Evolutionary conservation across 345 rosid genomes (phyloP), one percentile per base, ranked within the genome.

Genomic region (Euphorbia peplus): DNA sequence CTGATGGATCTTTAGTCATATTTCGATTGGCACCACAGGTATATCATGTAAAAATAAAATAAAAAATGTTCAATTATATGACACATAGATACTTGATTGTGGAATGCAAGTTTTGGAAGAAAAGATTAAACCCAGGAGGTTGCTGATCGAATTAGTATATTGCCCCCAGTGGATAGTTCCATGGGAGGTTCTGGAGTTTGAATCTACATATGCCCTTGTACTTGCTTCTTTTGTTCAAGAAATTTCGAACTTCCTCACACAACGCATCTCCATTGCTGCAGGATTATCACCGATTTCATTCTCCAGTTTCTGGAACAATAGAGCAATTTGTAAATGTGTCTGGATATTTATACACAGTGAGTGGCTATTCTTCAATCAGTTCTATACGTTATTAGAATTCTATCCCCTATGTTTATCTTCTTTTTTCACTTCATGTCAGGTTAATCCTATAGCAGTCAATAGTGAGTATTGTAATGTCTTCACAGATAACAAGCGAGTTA

Each of bases 11-110:
- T 74, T 60, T 93, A 80, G 91, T 93, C 77, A 89, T 90, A 79
- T 90, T 90, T 68, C 78, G 97, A 60, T 79, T 93, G 86, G 98
- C 98, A 5, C 98, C 96, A 24, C 98, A 93, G 93, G 98, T 90
- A 70, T 18, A 41, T 53, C 57, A 8, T 64, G 12, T 22, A 54
- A 35, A 55, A 28, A 32, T n/a, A n/a, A n/a, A n/a, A n/a, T n/a
- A n/a, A n/a, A n/a, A n/a, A n/a, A n/a, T n/a, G n/a, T n/a, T n/a
- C n/a, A n/a, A n/a, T n/a, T n/a, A n/a, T 30, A 22, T 57, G 19
- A 39, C 29, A 50, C 18, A 19, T 62, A n/a, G n/a, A 10, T 30
- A 37, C 28, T 41, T 29, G 53, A 62, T n/a, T 44, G 21, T 8
- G 18, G 19, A 47, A 25, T 13, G 30, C 10, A 25, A 26, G 16